Evolutionary conservation across 2,329 filamentous ascomycete genomes (phyloP).

Genomic region (Cadophora luteo-olivacea): DNA sequence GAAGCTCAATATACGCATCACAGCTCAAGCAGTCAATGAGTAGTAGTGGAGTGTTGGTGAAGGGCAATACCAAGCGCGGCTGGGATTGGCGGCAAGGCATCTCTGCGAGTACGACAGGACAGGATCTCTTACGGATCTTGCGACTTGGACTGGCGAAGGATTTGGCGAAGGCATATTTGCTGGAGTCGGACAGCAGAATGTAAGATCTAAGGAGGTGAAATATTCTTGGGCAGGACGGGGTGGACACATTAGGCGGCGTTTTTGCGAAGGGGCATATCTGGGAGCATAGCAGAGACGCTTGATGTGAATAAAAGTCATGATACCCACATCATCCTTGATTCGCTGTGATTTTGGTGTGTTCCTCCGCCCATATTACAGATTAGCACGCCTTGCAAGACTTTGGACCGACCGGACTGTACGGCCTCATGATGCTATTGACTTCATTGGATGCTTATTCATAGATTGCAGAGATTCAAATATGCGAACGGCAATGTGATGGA

Average conservation of each 20-base stretch:
- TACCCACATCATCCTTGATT: slow-evolving; percentile 28
- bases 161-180: slow-evolving; percentile 72
- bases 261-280: slow-evolving; percentile 23
- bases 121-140: slow-evolving; percentile 75
- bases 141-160: slow-evolving; percentile 78
- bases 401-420: too few relatives aligned
- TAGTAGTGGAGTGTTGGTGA: slow-evolving; percentile 57
- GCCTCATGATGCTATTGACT: too few relatives aligned
- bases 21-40: slow-evolving; percentile 66
- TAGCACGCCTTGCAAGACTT: background rate
- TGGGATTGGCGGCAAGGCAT: slow-evolving; percentile 77
- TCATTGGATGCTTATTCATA: too few relatives aligned
- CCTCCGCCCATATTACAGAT: too few relatives aligned
- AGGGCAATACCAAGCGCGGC: slow-evolving; percentile 60
- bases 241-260: slow-evolving; percentile 31
- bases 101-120: slow-evolving; percentile 62
- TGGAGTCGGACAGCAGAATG: slow-evolving; percentile 60
- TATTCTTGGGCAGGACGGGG: slow-evolving; percentile 12
- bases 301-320: slow-evolving; percentile 29
- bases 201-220: slow-evolving; percentile 32
- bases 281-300: slow-evolving; percentile 24
- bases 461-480: too few relatives aligned
- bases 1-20: slow-evolving; percentile 73
- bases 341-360: background rate
- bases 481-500: too few relatives aligned